Conservation (phyloP, 2,329 filamentous ascomycete genomes). For the Cladosporium sp. region DNA sequence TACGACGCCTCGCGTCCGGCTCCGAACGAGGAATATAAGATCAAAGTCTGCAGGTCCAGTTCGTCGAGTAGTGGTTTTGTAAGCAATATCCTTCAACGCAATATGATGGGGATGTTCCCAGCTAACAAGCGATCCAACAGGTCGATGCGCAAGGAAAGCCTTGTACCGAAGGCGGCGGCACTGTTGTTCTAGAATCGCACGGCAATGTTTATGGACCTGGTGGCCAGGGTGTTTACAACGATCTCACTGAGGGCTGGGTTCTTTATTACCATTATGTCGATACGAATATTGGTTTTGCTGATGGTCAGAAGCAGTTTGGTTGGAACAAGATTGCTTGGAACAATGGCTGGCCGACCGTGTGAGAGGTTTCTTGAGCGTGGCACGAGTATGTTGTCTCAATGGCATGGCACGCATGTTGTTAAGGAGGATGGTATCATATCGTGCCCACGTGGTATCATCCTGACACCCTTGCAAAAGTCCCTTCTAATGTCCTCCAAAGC, state of each 20-base stretch:
- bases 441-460: no score
- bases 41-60: constrained; percentile 58
- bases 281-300: constrained; percentile 38
- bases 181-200: constrained; percentile 56
- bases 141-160: constrained; percentile 49
- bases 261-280: constrained; percentile 61
- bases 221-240: constrained; percentile 56
- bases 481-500: no score
- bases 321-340: constrained; percentile 49
- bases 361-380: neutral
- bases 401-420: no score
- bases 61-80: constrained; percentile 51
- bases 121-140: constrained; percentile 9
- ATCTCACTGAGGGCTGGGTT: constrained; percentile 47
- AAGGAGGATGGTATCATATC: no score
- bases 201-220: constrained; percentile 60
- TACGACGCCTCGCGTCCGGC: constrained; percentile 50
- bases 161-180: constrained; percentile 56
- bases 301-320: constrained; percentile 46
- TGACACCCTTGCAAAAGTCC: no score
- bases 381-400: no score
- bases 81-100: no score
- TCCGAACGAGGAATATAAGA: constrained; percentile 59
- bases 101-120: no score
- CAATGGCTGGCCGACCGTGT: constrained; percentile 43